Evolutionary conservation across 257 asterid species (phyloP).

Genomic region (Nicotiana knightiana): DNA sequence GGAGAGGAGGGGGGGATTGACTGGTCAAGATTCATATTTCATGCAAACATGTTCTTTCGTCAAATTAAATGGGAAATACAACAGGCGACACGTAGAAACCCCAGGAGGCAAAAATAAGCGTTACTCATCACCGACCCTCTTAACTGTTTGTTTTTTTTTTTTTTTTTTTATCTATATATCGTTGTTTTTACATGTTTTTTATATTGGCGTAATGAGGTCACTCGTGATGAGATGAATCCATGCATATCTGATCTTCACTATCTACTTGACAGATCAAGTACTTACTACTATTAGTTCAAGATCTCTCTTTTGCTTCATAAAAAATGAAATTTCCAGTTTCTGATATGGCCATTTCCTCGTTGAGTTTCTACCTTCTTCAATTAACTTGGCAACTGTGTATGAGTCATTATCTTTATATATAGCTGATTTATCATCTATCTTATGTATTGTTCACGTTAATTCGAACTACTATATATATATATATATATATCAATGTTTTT

Average conservation of each 20-base stretch:
- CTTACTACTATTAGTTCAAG: not conserved
- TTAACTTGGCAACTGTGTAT: not conserved
- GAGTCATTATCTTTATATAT: not conserved
- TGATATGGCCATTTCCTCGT: not conserved
- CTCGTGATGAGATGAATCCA: conserved; percentile 1
- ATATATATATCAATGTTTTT: not conserved
- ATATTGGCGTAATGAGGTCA: not conserved
- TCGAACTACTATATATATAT: not conserved
- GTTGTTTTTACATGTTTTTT: not conserved
- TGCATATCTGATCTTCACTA: not conserved
- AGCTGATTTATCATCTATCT: not conserved
- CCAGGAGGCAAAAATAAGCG: not conserved
- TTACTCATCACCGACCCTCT: conserved; percentile 5
- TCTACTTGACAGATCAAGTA: conserved; percentile 1
- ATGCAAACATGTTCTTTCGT: not conserved
- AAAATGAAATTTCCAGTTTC: not conserved
- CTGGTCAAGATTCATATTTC: not conserved
- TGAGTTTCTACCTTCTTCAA: not conserved
- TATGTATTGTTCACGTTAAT: not conserved
- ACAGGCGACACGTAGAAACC: not conserved
- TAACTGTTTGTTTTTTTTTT: not conserved
- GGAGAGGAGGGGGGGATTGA: not conserved
- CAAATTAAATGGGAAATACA: not conserved
- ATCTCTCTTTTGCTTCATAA: not conserved
- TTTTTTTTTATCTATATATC: not conserved